These are phyloP conservation scores for Tetracladium marchalianum DNA, from an alignment of 495 filamentous ascomycete genomes.

Conservation along the genomic window DNA sequence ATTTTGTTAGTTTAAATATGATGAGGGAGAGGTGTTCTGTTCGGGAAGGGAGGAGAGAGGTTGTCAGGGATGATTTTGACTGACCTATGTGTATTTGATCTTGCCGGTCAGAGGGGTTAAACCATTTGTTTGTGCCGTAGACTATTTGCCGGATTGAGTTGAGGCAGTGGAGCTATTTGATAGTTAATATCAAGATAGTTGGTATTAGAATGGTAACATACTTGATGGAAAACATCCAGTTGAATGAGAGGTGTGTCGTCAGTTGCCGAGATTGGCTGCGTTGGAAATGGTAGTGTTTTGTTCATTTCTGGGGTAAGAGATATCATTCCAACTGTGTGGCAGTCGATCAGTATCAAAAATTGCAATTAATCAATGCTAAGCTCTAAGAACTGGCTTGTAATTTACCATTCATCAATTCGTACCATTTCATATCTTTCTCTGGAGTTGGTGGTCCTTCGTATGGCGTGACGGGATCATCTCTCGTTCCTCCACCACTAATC, in stretches of 20 bases:
- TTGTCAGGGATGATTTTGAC: too few species aligned
- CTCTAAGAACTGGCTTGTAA: not conserved
- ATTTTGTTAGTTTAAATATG: not conserved
- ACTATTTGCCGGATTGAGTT: slow-evolving; percentile 34
- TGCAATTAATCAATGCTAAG: not conserved
- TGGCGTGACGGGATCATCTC: not conserved
- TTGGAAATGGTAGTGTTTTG: not conserved
- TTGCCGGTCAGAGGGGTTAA: not conserved
- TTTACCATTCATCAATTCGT: not conserved
- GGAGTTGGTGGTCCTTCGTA: slow-evolving; percentile 8
- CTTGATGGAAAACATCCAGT: slow-evolving; percentile 40
- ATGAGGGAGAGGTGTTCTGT: too few species aligned
- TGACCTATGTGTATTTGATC: not conserved
- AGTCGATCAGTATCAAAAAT: not conserved
- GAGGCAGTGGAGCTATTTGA: slow-evolving; percentile 30
- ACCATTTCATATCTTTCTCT: slow-evolving; percentile 4
- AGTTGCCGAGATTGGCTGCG: not conserved
- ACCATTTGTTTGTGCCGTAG: slow-evolving; percentile 14
- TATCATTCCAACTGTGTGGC: not conserved
- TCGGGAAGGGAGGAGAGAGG: too few species aligned
- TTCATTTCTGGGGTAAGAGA: not conserved
- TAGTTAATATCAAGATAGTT: too few species aligned
- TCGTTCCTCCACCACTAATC: not conserved
- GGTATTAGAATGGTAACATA: too few species aligned
- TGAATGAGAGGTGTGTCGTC: slow-evolving; percentile 19